Conservation (phyloP, 768 basidiomycete species). For the Suillus alpinus region DNA sequence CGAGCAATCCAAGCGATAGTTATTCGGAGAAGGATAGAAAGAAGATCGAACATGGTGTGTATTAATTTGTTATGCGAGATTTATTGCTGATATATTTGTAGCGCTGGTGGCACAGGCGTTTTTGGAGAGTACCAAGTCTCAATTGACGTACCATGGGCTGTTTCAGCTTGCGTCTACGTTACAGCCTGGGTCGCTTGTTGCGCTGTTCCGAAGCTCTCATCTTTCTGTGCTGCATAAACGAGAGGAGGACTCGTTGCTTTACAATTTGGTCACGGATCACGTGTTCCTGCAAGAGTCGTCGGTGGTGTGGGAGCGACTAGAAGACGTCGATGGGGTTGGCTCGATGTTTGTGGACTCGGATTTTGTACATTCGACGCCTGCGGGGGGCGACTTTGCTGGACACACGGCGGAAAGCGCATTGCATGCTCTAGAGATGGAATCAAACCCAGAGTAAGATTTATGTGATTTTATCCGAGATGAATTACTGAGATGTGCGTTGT, state of each 20-base stretch:
- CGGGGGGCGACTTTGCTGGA: slow-evolving; percentile 80
- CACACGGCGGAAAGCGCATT: slow-evolving; percentile 63
- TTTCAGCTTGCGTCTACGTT: slow-evolving; percentile 65
- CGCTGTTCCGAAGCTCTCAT: slow-evolving; percentile 89
- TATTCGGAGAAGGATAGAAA: slow-evolving; percentile 53
- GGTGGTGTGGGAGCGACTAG: slow-evolving; percentile 89
- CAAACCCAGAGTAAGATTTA: slow-evolving; percentile 60
- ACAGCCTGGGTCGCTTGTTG: slow-evolving; percentile 60
- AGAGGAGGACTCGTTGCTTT: slow-evolving; percentile 49
- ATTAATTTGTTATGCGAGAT: not conserved
- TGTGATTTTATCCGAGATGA: not conserved
- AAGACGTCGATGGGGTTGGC: slow-evolving; percentile 80
- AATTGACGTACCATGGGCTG: slow-evolving; percentile 85
- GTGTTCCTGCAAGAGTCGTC: slow-evolving; percentile 73
- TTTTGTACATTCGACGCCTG: slow-evolving; percentile 61
- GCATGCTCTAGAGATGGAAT: slow-evolving; percentile 44
- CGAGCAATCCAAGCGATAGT: slow-evolving; percentile 12
- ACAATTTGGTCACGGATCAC: slow-evolving; percentile 83
- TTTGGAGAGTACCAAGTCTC: slow-evolving; percentile 70
- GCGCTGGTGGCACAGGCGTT: slow-evolving; percentile 68
- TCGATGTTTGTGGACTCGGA: slow-evolving; percentile 77
- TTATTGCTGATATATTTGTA: slow-evolving; percentile 23
- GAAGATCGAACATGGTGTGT: slow-evolving; percentile 71
- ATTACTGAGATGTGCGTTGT: not conserved
- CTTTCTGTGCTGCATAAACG: slow-evolving; percentile 82